These are phyloP conservation scores for Eimeria necatrix DNA, from an alignment of 169 alveolate genomes.

Conservation along the genomic window DNA sequence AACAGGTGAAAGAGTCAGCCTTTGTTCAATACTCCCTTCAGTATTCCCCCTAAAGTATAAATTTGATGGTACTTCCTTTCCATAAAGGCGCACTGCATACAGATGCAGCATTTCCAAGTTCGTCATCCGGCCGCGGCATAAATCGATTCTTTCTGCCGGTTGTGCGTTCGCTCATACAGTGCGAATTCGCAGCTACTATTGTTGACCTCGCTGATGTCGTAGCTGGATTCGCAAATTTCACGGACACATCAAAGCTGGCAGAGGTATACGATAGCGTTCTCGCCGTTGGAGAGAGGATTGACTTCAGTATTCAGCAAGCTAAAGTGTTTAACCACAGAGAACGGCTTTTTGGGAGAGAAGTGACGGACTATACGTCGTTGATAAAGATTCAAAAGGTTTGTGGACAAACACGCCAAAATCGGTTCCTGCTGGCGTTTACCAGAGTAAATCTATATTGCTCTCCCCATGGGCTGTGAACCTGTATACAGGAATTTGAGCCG, in stretches of 20 bases:
- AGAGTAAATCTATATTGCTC: background rate
- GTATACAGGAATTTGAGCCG: conserved; percentile 94
- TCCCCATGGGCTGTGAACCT: background rate
- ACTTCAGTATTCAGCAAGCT: conserved; percentile 91
- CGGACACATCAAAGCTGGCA: conserved; percentile 87
- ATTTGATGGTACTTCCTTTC: no score
- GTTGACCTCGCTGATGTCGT: conserved; percentile 91
- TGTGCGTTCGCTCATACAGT: conserved; percentile 38
- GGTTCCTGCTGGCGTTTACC: no score
- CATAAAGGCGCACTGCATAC: no score
- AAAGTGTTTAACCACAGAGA: conserved; percentile 93
- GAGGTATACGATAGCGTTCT: conserved; percentile 90
- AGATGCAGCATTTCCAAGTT: no score
- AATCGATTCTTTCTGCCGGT: background rate
- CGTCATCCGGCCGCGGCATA: background rate
- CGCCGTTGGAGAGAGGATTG: conserved; percentile 89
- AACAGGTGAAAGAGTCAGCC: conserved; percentile 79
- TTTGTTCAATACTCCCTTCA: background rate
- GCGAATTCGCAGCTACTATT: conserved; percentile 92
- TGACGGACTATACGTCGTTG: conserved; percentile 93
- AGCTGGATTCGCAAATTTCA: conserved; percentile 88
- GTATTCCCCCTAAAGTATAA: no score
- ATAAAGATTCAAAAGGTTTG: conserved; percentile 73
- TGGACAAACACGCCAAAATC: no score
- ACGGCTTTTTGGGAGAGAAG: conserved; percentile 91